Conservation (phyloP, 441 rosid genomes). For the Aleurites moluccanus region DNA sequence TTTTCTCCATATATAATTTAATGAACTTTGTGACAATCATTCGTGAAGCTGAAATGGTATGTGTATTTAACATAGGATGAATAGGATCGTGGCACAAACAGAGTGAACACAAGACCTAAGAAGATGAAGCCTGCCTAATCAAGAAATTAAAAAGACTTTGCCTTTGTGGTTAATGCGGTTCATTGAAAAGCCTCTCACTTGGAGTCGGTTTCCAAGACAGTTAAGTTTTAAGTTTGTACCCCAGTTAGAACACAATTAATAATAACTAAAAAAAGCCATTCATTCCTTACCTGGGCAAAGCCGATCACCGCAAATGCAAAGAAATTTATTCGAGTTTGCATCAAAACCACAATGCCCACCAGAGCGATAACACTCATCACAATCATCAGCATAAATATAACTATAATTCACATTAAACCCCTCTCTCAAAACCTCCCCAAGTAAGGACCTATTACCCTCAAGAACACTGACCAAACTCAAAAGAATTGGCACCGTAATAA, state of each 20-base stretch:
- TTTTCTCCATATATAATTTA: neutral
- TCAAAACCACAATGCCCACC: constrained; percentile 42
- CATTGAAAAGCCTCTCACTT: neutral
- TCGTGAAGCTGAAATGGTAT: neutral
- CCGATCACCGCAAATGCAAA: constrained; percentile 40
- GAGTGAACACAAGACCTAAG: constrained; percentile 3
- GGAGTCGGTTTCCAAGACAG: too few species aligned
- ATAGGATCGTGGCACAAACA: neutral
- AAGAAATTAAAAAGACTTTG: too few species aligned
- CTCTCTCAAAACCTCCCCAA: constrained; percentile 32
- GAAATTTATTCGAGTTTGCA: constrained; percentile 20
- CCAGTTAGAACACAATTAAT: too few species aligned
- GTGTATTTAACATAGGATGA: neutral
- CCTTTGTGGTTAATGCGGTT: neutral
- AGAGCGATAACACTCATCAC: constrained; percentile 16
- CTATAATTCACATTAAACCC: constrained; percentile 37
- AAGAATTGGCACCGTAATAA: constrained; percentile 25
- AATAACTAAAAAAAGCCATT: neutral
- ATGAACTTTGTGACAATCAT: neutral
- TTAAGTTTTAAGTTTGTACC: too few species aligned
- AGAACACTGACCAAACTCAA: constrained; percentile 1
- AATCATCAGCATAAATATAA: constrained; percentile 27
- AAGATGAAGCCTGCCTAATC: neutral
- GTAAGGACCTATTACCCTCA: constrained; percentile 14
- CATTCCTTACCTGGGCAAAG: constrained; percentile 36